A percentile compares a stretch with the other conserved stretches of the same genome.
Conservation (phyloP, 805 yeast species). For the Candida vartiovaarae region DNA sequence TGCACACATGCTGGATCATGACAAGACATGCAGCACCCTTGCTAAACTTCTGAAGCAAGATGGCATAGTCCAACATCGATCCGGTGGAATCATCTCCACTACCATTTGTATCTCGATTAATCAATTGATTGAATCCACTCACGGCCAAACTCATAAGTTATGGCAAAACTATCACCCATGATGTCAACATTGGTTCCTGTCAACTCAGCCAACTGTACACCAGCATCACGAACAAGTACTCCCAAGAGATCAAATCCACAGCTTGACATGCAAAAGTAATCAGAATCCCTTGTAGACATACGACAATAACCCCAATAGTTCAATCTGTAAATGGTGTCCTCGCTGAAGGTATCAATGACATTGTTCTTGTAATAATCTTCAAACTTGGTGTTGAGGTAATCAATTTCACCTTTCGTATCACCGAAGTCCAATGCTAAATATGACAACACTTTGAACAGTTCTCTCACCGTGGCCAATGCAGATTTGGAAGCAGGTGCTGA, state of each 20-base stretch:
- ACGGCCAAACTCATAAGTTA: constrained; percentile 32
- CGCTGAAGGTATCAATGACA: constrained; percentile 39
- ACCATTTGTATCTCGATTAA: constrained; percentile 1
- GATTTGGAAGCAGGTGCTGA: constrained; percentile 29
- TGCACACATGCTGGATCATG: constrained; percentile 2
- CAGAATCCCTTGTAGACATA: constrained; percentile 17
- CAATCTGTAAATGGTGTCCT: constrained; percentile 34
- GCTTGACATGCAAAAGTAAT: constrained; percentile 28
- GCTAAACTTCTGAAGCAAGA: constrained; percentile 21
- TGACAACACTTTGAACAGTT: constrained; percentile 37
- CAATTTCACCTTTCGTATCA: constrained; percentile 14
- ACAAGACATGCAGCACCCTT: constrained; percentile 20
- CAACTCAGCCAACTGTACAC: constrained; percentile 35
- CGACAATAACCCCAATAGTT: constrained; percentile 46
- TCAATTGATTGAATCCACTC: constrained; percentile 21
- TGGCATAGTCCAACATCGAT: constrained; percentile 21
- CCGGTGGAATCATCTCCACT: constrained; percentile 8
- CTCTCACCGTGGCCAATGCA: constrained; percentile 30
- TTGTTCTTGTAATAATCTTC: constrained; percentile 23
- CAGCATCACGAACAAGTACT: constrained; percentile 43
- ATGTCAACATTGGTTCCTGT: constrained; percentile 33
- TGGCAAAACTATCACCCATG: constrained; percentile 35
- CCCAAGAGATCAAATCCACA: constrained; percentile 42
- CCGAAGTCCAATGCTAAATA: constrained; percentile 40
- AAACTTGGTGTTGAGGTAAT: constrained; percentile 15